Evolutionary conservation across 345 rosid genomes (phyloP).

Genomic region (Eucalyptus brandiana): DNA sequence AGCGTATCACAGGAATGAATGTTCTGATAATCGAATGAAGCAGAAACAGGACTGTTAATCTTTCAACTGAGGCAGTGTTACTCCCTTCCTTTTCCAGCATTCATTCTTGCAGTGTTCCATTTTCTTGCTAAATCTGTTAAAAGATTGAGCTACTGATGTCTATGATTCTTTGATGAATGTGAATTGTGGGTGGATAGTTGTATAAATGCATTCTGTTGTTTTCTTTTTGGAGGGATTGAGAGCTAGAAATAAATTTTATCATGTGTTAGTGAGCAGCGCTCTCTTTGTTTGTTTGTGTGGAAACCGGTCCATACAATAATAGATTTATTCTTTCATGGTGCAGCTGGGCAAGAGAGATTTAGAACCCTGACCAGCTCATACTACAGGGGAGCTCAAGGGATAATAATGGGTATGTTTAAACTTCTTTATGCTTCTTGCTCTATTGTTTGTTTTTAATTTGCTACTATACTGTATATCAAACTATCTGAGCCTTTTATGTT

Average conservation of each 20-base stretch:
- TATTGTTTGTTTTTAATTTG: background rate
- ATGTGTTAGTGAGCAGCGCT: background rate
- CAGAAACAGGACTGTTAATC: background rate
- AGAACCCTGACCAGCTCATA: constrained; percentile 90
- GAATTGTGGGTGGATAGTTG: background rate
- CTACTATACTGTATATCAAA: background rate
- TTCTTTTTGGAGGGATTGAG: background rate
- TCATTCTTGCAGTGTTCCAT: background rate
- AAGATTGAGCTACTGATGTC: background rate
- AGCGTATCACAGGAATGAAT: background rate
- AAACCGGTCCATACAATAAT: background rate
- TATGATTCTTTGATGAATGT: background rate
- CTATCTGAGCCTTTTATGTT: background rate
- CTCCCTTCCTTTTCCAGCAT: background rate
- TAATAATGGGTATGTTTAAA: constrained; percentile 60
- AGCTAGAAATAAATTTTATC: background rate
- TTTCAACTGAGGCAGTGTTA: background rate
- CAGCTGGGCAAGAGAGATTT: constrained; percentile 99
- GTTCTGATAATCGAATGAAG: background rate
- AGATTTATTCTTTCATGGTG: background rate
- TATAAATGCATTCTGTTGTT: background rate
- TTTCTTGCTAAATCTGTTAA: background rate
- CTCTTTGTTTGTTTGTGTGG: background rate
- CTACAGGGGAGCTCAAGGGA: constrained; percentile 97
- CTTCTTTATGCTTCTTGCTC: background rate